Evolutionary conservation across 768 basidiomycete genomes (phyloP), one percentile per base, ranked within the genome.

Genomic region (Lentinus brumalis): DNA sequence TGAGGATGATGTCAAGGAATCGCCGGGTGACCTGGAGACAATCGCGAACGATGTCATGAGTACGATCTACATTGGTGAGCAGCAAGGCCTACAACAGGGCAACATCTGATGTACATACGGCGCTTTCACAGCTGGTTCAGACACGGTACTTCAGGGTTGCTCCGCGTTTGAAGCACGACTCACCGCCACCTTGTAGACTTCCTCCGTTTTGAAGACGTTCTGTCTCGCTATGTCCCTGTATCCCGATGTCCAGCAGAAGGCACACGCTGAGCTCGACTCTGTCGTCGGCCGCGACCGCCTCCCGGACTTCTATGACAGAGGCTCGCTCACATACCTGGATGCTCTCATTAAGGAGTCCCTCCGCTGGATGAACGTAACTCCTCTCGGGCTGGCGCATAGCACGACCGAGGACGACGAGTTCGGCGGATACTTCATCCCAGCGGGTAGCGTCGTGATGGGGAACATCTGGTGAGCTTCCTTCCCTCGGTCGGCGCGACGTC

Each of bases 391-490:
- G 2, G 53, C 62, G 2, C 79, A 81, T 61, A 61, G 68, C 18
- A 73, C 69, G 49, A 73, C 69, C 3, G 64, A 76, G 44, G 77
- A 79, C 59, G 75, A 76, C 64, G 76, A 74, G 3, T 79, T 78
- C 59, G 65, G 68, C 3, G 78, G 76, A 3, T 64, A 75, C 44
- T 77, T 72, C 57, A 78, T 79, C 41, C 76, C 76, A 0, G 69
- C 70, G 40, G 74, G 74, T 9, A 44, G 61, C 1, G 53, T 56
- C 7, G 46, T 68, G 1, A 47, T 70, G n/a, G 50, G 50, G 6
- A 65, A 65, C 57, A 52, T 41, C 26, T 65, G 64, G 64, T 59
- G 26, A 12, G 40, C 21, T 26, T 6, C 16, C 26, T 9, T 30
- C 18, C 50, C 5, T 16, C 16, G 14, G 26, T 49, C 10, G 2